These are phyloP conservation scores for Aspergillaceae sp. DNA, from an alignment of 2,329 filamentous ascomycete species.

Conservation along the genomic window DNA sequence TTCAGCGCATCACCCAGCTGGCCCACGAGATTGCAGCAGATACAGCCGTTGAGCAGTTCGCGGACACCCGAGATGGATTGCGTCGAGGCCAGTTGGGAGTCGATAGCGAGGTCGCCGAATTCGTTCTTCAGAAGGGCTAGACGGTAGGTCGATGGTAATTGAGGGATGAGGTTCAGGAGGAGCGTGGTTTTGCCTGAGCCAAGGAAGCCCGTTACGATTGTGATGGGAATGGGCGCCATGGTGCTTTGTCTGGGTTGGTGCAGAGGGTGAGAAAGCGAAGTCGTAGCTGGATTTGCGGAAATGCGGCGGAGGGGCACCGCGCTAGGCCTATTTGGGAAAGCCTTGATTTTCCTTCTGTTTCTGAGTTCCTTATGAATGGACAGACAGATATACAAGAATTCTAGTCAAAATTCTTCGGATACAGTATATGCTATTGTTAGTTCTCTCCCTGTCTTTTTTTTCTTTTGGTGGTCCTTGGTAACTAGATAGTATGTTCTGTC, in stretches of 20 bases:
- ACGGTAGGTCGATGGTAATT: slow-evolving; percentile 78
- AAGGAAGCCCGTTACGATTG: slow-evolving; percentile 91
- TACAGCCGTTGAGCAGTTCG: slow-evolving; percentile 92
- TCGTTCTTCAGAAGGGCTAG: slow-evolving; percentile 97
- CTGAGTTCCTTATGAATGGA: too few relatives aligned
- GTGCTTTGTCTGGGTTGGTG: not conserved
- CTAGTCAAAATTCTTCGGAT: too few relatives aligned
- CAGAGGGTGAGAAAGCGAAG: not conserved
- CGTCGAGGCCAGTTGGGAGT: slow-evolving; percentile 79
- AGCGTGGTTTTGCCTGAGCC: slow-evolving; percentile 95
- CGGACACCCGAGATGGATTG: slow-evolving; percentile 79
- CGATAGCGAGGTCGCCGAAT: slow-evolving; percentile 88
- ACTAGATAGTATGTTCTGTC: too few relatives aligned
- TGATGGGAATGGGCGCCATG: slow-evolving; percentile 73
- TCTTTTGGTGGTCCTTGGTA: too few relatives aligned
- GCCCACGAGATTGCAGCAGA: slow-evolving; percentile 97
- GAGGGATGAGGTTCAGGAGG: slow-evolving; percentile 85
- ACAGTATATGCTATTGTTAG: too few relatives aligned
- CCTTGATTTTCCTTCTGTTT: not conserved
- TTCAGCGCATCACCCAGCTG: slow-evolving; percentile 73
- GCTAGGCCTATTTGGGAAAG: not conserved
- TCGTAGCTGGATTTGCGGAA: not conserved
- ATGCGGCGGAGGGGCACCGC: not conserved
- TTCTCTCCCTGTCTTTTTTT: too few relatives aligned
- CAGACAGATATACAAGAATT: too few relatives aligned